Percentiles rank a stretch among this genome's conserved stretches.
These are phyloP conservation scores for Crithidia fasciculata DNA, from an alignment of 208 protist species.

Conservation along the genomic window DNA sequence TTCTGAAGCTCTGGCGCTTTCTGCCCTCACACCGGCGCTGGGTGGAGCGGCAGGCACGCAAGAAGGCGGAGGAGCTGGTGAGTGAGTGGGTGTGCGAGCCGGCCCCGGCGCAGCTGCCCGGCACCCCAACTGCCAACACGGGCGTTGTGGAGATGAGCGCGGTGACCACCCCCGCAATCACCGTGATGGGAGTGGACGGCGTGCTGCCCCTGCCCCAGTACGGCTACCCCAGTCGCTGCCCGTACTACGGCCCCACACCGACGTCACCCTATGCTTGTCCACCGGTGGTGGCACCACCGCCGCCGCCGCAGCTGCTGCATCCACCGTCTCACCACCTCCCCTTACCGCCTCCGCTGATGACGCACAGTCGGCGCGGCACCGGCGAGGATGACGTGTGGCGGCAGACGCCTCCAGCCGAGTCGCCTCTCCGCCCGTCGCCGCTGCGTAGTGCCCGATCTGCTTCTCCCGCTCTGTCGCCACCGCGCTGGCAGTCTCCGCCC, in stretches of 20 bases:
- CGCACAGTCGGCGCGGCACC: too few relatives aligned
- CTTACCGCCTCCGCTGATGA: too few relatives aligned
- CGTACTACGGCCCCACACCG: neutral
- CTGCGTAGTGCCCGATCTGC: neutral
- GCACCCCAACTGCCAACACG: conserved; percentile 1
- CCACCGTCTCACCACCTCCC: too few relatives aligned
- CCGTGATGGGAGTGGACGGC: too few relatives aligned
- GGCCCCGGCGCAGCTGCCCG: conserved; percentile 2
- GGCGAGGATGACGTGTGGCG: too few relatives aligned
- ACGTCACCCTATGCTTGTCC: too few relatives aligned
- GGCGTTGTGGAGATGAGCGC: conserved; percentile 2
- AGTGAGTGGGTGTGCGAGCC: conserved; percentile 1
- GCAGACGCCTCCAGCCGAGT: too few relatives aligned
- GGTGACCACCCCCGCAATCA: neutral
- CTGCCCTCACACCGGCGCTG: conserved; percentile 45
- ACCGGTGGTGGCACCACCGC: too few relatives aligned
- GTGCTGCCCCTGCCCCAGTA: too few relatives aligned
- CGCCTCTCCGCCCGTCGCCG: too few relatives aligned
- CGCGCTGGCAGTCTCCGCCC: neutral
- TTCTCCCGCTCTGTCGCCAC: neutral
- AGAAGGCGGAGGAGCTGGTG: conserved; percentile 13
- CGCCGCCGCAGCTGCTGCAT: too few relatives aligned
- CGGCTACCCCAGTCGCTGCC: neutral
- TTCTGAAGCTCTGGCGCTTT: conserved; percentile 55
- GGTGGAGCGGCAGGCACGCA: conserved; percentile 20